phyloP scores from a whole-genome alignment of 306 rosid species.

The Dryas drummondii region DNA sequence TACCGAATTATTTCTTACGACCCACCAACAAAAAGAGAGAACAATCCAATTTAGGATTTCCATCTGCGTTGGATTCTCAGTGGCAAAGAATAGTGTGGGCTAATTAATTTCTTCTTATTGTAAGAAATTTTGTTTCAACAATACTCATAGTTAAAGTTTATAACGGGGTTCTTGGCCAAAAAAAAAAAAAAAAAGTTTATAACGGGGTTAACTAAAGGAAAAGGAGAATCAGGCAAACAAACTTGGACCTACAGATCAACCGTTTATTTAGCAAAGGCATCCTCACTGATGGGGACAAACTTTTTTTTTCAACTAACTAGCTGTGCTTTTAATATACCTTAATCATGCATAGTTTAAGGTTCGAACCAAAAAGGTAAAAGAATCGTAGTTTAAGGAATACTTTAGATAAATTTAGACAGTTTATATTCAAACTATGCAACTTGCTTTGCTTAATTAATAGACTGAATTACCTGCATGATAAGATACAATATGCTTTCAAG shows the following conservation, averaged over 20 bases:
- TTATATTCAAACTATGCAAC: neutral
- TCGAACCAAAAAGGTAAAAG: too few species aligned
- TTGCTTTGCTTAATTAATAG: neutral
- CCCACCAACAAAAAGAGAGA: too few species aligned
- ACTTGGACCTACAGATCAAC: slow-evolving; percentile 17
- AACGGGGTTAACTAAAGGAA: neutral
- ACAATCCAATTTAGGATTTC: too few species aligned
- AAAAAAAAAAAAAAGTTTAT: too few species aligned
- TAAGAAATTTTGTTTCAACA: too few species aligned
- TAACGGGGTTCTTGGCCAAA: neutral
- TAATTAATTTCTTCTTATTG: too few species aligned
- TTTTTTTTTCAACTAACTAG: neutral
- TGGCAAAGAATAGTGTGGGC: too few species aligned
- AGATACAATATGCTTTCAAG: neutral
- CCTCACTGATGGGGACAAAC: neutral
- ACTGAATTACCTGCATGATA: too few species aligned
- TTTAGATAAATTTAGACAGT: neutral
- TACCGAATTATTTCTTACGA: too few species aligned
- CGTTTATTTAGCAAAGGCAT: slow-evolving; percentile 6
- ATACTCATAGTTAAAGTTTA: neutral
- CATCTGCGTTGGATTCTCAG: too few species aligned
- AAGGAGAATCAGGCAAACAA: slow-evolving; percentile 11
- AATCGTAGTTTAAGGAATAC: neutral
- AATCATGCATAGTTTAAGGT: neutral
- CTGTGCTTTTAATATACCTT: slow-evolving; percentile 12